phyloP scores from a whole-genome alignment of 176 grass and related monocot species.

The Rhynchospora tenuis region DNA sequence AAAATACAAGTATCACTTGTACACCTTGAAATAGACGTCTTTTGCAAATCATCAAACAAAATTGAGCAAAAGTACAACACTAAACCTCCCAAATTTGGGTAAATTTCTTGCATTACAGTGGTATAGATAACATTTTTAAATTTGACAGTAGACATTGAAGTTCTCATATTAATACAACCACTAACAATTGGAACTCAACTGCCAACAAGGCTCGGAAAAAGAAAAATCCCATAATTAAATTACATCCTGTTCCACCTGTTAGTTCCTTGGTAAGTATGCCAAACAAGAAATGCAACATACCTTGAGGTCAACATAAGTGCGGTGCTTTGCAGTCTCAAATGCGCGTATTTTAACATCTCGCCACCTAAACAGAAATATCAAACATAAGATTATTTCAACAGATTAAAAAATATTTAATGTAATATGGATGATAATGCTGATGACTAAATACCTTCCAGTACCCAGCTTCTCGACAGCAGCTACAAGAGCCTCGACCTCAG shows the following conservation, averaged over 20 bases:
- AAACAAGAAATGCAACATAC: constrained; percentile 25
- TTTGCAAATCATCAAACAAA: background rate
- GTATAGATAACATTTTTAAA: background rate
- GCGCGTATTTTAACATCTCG: constrained; percentile 68
- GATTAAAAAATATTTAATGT: background rate
- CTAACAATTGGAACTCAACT: background rate
- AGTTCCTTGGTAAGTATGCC: background rate
- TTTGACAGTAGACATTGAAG: background rate
- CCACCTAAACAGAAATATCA: constrained; percentile 41
- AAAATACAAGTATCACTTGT: background rate
- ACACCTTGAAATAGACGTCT: background rate
- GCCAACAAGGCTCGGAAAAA: background rate
- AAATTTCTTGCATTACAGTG: background rate
- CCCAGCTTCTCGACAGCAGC: constrained; percentile 67
- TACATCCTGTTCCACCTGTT: background rate
- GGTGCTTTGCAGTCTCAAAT: constrained; percentile 55
- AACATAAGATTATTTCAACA: background rate
- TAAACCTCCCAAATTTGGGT: background rate
- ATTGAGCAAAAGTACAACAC: background rate
- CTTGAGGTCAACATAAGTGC: constrained; percentile 95
- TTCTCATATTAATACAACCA: background rate
- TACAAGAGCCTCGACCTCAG: constrained; percentile 66
- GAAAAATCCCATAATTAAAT: background rate
- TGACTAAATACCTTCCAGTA: constrained; percentile 60
- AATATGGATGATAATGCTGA: background rate